phyloP scores from a whole-genome alignment of 2,329 filamentous ascomycete species.

The Clarireedia sp. region DNA sequence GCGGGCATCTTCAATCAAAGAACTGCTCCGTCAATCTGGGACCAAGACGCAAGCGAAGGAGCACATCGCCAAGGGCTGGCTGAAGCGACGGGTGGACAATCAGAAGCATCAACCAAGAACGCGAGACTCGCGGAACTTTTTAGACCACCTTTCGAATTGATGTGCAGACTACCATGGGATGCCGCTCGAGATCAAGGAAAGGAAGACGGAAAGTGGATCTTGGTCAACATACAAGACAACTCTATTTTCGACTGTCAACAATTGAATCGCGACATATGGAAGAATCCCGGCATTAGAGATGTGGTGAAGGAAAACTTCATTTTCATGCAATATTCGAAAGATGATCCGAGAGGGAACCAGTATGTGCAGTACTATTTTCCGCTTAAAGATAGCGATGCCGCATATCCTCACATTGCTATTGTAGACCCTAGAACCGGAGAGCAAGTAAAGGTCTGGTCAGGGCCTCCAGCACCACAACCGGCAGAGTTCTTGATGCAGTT shows the following conservation, averaged over 20 bases:
- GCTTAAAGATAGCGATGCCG: constrained; percentile 70
- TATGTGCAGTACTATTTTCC: constrained; percentile 89
- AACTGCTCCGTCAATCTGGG: constrained; percentile 40
- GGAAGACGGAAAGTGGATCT: constrained; percentile 82
- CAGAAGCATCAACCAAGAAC: constrained; percentile 59
- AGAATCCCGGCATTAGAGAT: constrained; percentile 69
- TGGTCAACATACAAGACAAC: constrained; percentile 92
- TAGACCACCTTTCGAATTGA: constrained; percentile 84
- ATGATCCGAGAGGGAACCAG: constrained; percentile 66
- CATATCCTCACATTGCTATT: constrained; percentile 93
- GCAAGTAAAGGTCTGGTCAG: constrained; percentile 94
- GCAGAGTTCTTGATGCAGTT: constrained; percentile 84
- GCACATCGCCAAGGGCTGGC: constrained; percentile 46
- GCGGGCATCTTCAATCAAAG: constrained; percentile 65
- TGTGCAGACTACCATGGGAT: constrained; percentile 74
- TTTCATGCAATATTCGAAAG: constrained; percentile 89
- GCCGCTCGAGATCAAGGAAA: constrained; percentile 78
- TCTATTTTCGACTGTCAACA: constrained; percentile 92
- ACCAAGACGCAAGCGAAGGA: constrained; percentile 35
- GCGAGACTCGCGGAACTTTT: constrained; percentile 84
- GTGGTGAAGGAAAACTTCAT: constrained; percentile 87
- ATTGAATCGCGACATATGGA: constrained; percentile 94
- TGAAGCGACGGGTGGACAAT: constrained; percentile 55
- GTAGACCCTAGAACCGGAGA: constrained; percentile 93
- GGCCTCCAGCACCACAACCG: constrained; percentile 66